A percentile compares a stretch with the other conserved stretches of the same genome.
Conservation (phyloP, 2,329 filamentous ascomycete species). For the Apiospora koreana region DNA sequence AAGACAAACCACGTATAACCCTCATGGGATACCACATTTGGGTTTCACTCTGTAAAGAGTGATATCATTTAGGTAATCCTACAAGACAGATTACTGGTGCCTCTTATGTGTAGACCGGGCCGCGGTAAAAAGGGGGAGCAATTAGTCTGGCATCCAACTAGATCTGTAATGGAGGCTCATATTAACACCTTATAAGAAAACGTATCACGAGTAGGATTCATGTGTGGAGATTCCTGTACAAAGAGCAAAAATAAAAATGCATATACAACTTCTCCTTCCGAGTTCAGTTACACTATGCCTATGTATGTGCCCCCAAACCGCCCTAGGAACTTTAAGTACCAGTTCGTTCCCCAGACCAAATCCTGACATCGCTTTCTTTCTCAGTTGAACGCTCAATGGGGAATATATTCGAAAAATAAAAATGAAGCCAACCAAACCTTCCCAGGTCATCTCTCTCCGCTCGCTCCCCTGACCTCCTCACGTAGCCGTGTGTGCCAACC, state of each 20-base stretch:
- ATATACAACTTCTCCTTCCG: conserved; percentile 4
- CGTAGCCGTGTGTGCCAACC: background rate
- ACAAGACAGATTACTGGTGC: background rate
- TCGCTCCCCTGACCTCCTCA: background rate
- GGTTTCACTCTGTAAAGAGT: too few species aligned
- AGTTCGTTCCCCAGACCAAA: background rate
- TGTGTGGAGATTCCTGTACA: background rate
- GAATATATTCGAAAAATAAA: conserved; percentile 11
- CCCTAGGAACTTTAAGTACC: background rate
- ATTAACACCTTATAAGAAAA: background rate
- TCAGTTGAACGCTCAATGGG: conserved; percentile 10
- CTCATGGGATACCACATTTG: too few species aligned
- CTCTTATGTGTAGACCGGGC: background rate
- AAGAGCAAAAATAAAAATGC: background rate
- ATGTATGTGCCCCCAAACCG: conserved; percentile 5
- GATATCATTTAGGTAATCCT: too few species aligned
- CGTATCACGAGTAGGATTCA: background rate
- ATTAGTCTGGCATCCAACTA: background rate
- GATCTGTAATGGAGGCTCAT: background rate
- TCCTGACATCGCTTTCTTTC: conserved; percentile 7
- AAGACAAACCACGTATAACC: too few species aligned
- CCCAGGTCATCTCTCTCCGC: background rate
- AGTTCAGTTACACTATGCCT: background rate
- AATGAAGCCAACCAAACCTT: background rate
- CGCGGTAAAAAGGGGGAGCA: background rate